Conservation (phyloP, 345 rosid species). For the Clarkia xantiana region DNA sequence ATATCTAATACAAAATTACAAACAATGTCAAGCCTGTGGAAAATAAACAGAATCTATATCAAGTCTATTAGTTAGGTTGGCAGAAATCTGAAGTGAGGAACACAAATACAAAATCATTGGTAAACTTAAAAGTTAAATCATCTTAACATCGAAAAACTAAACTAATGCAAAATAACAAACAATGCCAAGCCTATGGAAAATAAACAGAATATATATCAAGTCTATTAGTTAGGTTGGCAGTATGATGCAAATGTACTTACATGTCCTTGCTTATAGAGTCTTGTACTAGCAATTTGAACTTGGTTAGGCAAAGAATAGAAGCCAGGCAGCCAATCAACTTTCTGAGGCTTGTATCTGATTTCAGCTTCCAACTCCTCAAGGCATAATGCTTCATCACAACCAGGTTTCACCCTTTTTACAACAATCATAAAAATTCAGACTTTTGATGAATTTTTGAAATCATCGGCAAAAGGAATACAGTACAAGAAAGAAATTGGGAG, state of each 20-base stretch:
- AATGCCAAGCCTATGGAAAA: too few relatives aligned
- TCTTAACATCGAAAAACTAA: too few relatives aligned
- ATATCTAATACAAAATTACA: too few relatives aligned
- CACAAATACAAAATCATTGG: too few relatives aligned
- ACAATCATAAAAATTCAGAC: background rate
- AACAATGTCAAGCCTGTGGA: too few relatives aligned
- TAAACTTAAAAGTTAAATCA: too few relatives aligned
- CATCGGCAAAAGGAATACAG: background rate
- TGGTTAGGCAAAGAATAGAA: constrained; percentile 67
- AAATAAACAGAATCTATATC: background rate
- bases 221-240: background rate
- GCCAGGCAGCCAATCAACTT: constrained; percentile 55
- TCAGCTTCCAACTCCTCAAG: constrained; percentile 48
- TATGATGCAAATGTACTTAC: constrained; percentile 16
- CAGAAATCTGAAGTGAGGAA: too few relatives aligned
- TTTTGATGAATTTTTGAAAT: background rate
- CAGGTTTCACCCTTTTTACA: constrained; percentile 61
- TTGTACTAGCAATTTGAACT: constrained; percentile 59
- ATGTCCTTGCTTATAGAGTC: constrained; percentile 60
- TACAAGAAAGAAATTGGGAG: too few relatives aligned
- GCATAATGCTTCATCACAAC: constrained; percentile 22
- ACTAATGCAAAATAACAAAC: too few relatives aligned
- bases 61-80: background rate
- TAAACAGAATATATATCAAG: background rate
- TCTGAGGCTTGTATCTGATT: constrained; percentile 48